Evolutionary conservation across 169 alveolate species (phyloP), one percentile per base, ranked within the genome.

Genomic region (Babesia divergens): DNA sequence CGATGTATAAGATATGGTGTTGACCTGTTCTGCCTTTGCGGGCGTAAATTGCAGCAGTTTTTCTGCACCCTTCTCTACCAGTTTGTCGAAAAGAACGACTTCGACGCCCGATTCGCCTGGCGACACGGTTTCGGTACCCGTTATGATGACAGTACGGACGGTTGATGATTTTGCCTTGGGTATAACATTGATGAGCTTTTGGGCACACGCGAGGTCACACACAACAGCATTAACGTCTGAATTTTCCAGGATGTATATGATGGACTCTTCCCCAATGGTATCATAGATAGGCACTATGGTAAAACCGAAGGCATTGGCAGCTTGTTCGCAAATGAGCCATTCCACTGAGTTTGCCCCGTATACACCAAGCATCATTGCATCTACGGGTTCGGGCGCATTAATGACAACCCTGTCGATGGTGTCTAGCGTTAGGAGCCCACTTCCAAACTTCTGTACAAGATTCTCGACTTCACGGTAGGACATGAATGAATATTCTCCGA

Each of bases 1-100:
- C 22, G 97, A 91, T 14, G 99, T 97, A 86, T 95, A 97, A 68
- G 97, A 95, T 26, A 97, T 86, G n/a, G 98, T 86, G 67, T 85
- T 83, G 1, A 89, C 55, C n/a, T 74, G 74, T 8, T 82, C 90
- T 18, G 74, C 67, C 9, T 31, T 70, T 8, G 84, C 71, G 14
- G 88, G 89, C 32, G 54, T 84, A 38, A 67, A 66, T 22, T 35
- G 65, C 31, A 38, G 28, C 52, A 50, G 14, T 20, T 47, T 34
- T n/a, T 28, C 66, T 29, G 37, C 55, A 0, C 88, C 88, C 49
- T 14, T n/a, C 0, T 35, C 59, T 20, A 87, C 29, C 28, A 87
- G 55, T 22, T 87, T 89, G 40, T 74, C 47, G 69, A 76, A 83
- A 24, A 47, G 42, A 8, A 58, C 43, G 22, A 83, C 65, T 32